Evolutionary conservation across 2,329 filamentous ascomycete genomes (phyloP).

Genomic region (Talaromyces sp.): DNA sequence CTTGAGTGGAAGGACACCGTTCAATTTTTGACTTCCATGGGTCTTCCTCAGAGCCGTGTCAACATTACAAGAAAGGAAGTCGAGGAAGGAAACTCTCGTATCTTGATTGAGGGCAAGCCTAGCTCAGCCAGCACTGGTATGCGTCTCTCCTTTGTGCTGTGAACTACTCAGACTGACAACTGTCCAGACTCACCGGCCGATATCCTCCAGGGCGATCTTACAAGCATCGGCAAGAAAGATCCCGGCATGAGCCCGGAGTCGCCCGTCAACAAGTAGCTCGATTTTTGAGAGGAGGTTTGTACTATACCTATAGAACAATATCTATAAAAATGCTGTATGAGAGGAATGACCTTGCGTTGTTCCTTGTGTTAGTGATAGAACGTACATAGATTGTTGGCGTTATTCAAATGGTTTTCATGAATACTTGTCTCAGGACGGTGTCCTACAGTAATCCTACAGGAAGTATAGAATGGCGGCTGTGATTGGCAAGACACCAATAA

Average conservation of each 20-base stretch:
- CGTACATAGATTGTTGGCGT: conserved; percentile 6
- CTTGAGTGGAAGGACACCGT: conserved; percentile 74
- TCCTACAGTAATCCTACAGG: neutral
- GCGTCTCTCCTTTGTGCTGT: neutral
- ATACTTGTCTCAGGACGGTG: neutral
- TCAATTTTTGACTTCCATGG: conserved; percentile 59
- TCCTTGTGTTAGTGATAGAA: neutral
- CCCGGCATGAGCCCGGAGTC: conserved; percentile 44
- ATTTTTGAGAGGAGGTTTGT: neutral
- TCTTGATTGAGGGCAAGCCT: conserved; percentile 40
- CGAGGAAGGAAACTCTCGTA: conserved; percentile 52
- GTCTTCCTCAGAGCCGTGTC: conserved; percentile 56
- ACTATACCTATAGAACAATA: conserved; percentile 7
- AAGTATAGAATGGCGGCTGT: neutral
- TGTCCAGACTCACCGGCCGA: conserved; percentile 53
- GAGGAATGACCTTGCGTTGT: neutral
- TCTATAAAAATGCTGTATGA: neutral
- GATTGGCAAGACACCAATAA: neutral
- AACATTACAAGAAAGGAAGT: conserved; percentile 56
- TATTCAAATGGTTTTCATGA: neutral
- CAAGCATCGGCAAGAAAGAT: conserved; percentile 36
- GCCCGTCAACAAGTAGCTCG: conserved; percentile 47
- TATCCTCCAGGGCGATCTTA: conserved; percentile 50
- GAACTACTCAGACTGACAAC: conserved; percentile 16
- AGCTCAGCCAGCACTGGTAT: conserved; percentile 27